Conservation (phyloP, 192 early-diverging fungal genomes). For the Linnemannia hyalina region DNA sequence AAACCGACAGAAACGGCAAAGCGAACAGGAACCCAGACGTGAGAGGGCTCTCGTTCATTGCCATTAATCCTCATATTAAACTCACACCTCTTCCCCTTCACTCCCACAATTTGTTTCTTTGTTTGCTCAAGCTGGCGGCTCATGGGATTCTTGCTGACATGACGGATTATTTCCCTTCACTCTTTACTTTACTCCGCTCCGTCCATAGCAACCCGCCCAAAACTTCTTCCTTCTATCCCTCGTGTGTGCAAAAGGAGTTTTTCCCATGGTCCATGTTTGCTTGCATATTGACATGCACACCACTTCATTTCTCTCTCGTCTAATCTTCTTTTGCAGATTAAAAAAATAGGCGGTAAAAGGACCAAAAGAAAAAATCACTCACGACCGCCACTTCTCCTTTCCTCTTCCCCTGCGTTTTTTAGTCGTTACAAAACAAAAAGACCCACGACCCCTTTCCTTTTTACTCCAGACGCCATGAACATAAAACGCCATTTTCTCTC, state of each 20-base stretch:
- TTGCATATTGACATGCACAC: background rate
- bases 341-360: constrained; percentile 2
- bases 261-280: background rate
- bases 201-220: background rate
- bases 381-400: background rate
- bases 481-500: background rate
- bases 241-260: background rate
- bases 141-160: constrained; percentile 9
- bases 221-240: background rate
- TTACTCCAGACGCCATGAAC: background rate
- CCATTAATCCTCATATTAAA: background rate
- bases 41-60: background rate
- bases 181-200: background rate
- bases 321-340: background rate
- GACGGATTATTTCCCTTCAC: background rate
- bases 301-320: background rate
- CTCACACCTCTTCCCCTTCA: background rate
- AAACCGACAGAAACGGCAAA: background rate
- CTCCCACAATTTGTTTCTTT: background rate
- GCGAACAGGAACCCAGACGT: background rate
- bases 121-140: background rate
- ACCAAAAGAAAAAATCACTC: background rate
- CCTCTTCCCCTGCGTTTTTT: background rate
- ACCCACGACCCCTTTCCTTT: background rate
- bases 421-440: background rate